Percentiles rank a stretch among this genome's conserved stretches.
These are phyloP conservation scores for Vitellaria paradoxa DNA, from an alignment of 179 eudicot species.

Conservation along the genomic window DNA sequence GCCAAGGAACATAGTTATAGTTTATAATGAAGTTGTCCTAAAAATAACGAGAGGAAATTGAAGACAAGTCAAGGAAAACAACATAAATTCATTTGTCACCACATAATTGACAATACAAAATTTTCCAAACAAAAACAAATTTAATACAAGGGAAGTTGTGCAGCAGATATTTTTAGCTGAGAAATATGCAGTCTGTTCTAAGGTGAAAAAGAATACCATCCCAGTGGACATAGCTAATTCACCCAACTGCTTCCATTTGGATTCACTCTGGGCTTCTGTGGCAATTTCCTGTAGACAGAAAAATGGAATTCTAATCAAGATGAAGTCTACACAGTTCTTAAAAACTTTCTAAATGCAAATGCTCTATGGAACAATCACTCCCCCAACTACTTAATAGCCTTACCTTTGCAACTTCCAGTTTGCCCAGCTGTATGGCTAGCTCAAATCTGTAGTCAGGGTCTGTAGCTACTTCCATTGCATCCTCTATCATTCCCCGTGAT, in stretches of 20 bases:
- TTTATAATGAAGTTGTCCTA: not conserved
- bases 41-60: not conserved
- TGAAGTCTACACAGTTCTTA: not conserved
- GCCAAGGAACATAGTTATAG: not conserved
- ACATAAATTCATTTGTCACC: slow-evolving; percentile 3
- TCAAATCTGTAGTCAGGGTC: slow-evolving; percentile 98
- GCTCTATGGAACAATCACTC: not conserved
- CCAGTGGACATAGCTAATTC: slow-evolving; percentile 96
- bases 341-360: not conserved
- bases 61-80: not conserved
- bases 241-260: slow-evolving; percentile 98
- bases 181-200: not conserved
- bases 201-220: slow-evolving; percentile 46
- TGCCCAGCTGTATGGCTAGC: slow-evolving; percentile 91
- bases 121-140: slow-evolving; percentile 1
- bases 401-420: slow-evolving; percentile 85
- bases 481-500: slow-evolving; percentile 90
- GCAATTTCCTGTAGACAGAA: slow-evolving; percentile 73
- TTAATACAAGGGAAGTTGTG: not conserved
- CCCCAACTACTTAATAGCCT: slow-evolving; percentile 11
- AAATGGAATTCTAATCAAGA: slow-evolving; percentile 12
- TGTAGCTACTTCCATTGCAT: slow-evolving; percentile 92
- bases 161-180: not conserved
- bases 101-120: not conserved
- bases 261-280: slow-evolving; percentile 75